Percentiles rank a stretch among this genome's conserved stretches.
Conservation (phyloP, 2,329 filamentous ascomycete genomes). For the Epichloe scottii region DNA sequence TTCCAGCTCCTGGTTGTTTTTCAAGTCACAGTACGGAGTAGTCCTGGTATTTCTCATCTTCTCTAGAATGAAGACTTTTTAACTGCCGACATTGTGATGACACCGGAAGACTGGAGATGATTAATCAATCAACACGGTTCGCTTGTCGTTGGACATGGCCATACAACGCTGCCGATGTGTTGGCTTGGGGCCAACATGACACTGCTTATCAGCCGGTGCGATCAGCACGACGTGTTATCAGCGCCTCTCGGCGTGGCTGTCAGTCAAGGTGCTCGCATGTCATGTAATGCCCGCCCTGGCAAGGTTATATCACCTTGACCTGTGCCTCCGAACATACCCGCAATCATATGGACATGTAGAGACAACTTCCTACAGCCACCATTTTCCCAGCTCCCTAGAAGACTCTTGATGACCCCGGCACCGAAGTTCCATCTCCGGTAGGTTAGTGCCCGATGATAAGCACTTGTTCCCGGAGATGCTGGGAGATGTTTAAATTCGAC, state of each 20-base stretch:
- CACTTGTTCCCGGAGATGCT: slow-evolving; percentile 5
- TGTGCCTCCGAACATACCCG: background rate
- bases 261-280: background rate
- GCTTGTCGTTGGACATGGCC: too few species aligned
- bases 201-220: background rate
- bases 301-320: background rate
- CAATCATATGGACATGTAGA: background rate
- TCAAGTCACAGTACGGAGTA: too few species aligned
- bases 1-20: too few species aligned
- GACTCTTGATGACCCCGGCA: background rate
- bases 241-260: background rate
- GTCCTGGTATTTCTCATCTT: too few species aligned
- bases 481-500: background rate
- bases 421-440: background rate
- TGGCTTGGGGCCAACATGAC: background rate
- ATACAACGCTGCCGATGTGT: background rate
- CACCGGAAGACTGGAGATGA: too few species aligned
- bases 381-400: background rate
- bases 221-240: background rate
- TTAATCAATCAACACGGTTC: background rate
- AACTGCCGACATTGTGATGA: too few species aligned
- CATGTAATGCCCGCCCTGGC: background rate
- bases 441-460: slow-evolving; percentile 1
- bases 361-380: background rate
- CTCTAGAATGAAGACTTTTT: too few species aligned